A percentile compares a stretch with the other conserved stretches of the same genome.
Evolutionary conservation across 2,329 filamentous ascomycete genomes (phyloP).

Genomic region (Parastagonospora avenae): DNA sequence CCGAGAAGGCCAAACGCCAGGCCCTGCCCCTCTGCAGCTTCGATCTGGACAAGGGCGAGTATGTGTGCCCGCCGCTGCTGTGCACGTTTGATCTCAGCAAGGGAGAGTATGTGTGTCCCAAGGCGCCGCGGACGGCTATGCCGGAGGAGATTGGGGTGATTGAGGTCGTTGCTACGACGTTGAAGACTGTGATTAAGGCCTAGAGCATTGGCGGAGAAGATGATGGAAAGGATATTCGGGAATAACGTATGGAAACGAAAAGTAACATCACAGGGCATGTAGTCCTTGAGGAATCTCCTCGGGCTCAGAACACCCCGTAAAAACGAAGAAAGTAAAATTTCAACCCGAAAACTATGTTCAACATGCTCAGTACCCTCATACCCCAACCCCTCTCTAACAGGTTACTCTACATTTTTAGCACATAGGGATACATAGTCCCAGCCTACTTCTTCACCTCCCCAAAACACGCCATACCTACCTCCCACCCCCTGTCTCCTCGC

Average conservation of each 20-base stretch:
- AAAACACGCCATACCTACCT: slow-evolving; percentile 78
- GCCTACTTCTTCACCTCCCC: slow-evolving; percentile 73
- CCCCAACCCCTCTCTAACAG: slow-evolving; percentile 27
- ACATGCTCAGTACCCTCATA: slow-evolving; percentile 3
- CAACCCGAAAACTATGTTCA: too few species aligned
- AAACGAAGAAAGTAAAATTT: too few species aligned
- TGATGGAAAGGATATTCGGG: background rate
- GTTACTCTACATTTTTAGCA: slow-evolving; percentile 58
- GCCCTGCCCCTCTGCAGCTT: background rate
- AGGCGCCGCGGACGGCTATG: background rate
- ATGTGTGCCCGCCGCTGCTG: background rate
- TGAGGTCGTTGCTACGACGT: background rate
- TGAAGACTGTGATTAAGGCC: background rate
- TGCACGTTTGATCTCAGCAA: background rate
- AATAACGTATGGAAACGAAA: background rate
- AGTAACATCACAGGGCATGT: too few species aligned
- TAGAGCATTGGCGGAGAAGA: background rate
- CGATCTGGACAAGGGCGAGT: background rate
- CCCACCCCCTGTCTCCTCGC: slow-evolving; percentile 35
- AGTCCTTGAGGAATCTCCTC: too few species aligned
- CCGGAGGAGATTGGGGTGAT: too few species aligned
- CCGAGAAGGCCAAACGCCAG: background rate
- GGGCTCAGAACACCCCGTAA: too few species aligned
- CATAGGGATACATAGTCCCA: slow-evolving; percentile 65
- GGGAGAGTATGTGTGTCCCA: background rate